A percentile compares a stretch with the other conserved stretches of the same genome.
Conservation (phyloP, 371 early-diverging fungal genomes). For the Cokeromyces recurvatus region DNA sequence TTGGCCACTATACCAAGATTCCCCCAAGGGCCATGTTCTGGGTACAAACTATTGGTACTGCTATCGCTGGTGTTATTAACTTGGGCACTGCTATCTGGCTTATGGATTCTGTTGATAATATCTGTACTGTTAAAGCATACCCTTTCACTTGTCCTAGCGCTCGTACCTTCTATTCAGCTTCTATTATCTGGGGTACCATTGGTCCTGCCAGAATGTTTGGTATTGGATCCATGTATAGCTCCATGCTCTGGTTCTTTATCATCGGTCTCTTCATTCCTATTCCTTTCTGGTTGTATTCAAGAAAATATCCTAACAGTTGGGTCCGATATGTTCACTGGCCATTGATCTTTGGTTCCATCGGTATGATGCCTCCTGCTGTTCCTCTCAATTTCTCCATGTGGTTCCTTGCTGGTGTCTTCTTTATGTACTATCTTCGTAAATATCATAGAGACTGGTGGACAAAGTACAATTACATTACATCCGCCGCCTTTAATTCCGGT, state of each 20-base stretch:
- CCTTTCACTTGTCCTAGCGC: slow-evolving; percentile 65
- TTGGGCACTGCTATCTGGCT: slow-evolving; percentile 64
- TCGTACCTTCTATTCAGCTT: slow-evolving; percentile 59
- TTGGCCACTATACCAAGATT: slow-evolving; percentile 65
- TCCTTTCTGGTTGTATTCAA: slow-evolving; percentile 49
- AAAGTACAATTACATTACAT: slow-evolving; percentile 69
- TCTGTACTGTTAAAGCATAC: slow-evolving; percentile 47
- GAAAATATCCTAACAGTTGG: slow-evolving; percentile 49
- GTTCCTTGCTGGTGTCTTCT: slow-evolving; percentile 60
- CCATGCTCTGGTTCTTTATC: slow-evolving; percentile 57
- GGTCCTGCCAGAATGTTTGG: slow-evolving; percentile 73
- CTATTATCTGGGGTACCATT: slow-evolving; percentile 71
- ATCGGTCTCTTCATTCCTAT: slow-evolving; percentile 62
- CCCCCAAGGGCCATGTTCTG: slow-evolving; percentile 70
- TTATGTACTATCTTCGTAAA: slow-evolving; percentile 55
- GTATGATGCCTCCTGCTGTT: slow-evolving; percentile 66
- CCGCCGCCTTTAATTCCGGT: slow-evolving; percentile 75
- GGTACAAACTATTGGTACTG: slow-evolving; percentile 55
- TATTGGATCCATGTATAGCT: slow-evolving; percentile 46
- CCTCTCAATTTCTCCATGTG: slow-evolving; percentile 58
- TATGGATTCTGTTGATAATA: slow-evolving; percentile 48
- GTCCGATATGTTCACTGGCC: slow-evolving; percentile 60
- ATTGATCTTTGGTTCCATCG: slow-evolving; percentile 59
- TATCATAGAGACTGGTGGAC: slow-evolving; percentile 62
- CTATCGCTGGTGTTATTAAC: slow-evolving; percentile 58